Base-by-base conservation (phyloP, 768 basidiomycete species). In the Collybia nuda region DNA sequence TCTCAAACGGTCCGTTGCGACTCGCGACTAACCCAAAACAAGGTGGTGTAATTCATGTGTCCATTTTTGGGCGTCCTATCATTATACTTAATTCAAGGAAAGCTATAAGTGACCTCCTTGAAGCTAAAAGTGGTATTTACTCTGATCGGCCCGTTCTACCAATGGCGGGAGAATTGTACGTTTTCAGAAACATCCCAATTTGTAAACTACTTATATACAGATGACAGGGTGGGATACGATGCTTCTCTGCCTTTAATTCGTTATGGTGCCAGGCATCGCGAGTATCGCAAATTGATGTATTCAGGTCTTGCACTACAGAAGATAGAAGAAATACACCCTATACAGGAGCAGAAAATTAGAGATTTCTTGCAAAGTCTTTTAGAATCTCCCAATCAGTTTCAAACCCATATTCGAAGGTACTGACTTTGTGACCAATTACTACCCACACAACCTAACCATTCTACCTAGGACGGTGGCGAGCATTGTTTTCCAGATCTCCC, bases 21-120 rank as follows among this genome's bases (percentile, higher is more conserved):
- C 35, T 15, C 4, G 6, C 29, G 15, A 5, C 4, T 44, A 14
- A 8, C 14, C 11, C 44, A 46, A 32, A 32, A 32, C 12, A 48
- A n/a, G 51, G 51, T 24, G 40, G 41, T 9, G 36, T 52, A n/a
- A 21, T 47, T 6, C 22, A 46, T 12, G 45, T 51, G 9, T 45
- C 52, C 8, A 40, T 56, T 8, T 38, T 63, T 4, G 59, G 62
- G 5, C 55, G 55, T 14, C 47, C 57, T 7, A 59, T 69, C 46
- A 52, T 71, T 38, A 53, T 71, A 41, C 48, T 71, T n/a, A 68
- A 70, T 48, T 59, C 58, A 22, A 39, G 44, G 17, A 54, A 62
- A 26, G 59, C 56, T 18, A 64, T 62, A 9, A 54, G 48, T 9
- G 68, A 70, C 8, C 59, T 75, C 47, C 54, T 71, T 11, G 63